A percentile compares a stretch with the other conserved stretches of the same genome.
These are phyloP conservation scores for Claviceps purpurea DNA, from an alignment of 2,329 filamentous ascomycete species.

Conservation along the genomic window DNA sequence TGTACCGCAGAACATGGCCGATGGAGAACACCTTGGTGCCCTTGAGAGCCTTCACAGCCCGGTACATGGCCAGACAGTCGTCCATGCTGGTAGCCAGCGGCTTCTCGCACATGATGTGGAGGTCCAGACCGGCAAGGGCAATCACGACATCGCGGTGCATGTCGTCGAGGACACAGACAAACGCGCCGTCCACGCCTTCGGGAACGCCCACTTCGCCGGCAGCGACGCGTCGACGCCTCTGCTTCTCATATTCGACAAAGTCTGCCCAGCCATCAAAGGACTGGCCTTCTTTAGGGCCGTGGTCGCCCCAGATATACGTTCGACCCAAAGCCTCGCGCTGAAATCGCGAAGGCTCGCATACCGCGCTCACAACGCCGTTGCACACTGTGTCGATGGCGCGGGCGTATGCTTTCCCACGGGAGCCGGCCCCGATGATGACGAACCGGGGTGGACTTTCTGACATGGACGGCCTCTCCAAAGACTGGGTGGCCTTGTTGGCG, in stretches of 20 bases:
- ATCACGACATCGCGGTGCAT: slow-evolving; percentile 73
- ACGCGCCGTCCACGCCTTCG: slow-evolving; percentile 47
- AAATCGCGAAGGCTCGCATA: slow-evolving; percentile 69
- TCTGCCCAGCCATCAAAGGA: slow-evolving; percentile 62
- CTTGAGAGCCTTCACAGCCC: slow-evolving; percentile 30
- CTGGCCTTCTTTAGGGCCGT: slow-evolving; percentile 42
- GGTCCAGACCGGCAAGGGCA: slow-evolving; percentile 51
- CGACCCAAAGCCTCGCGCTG: slow-evolving; percentile 61
- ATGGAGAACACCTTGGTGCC: slow-evolving; percentile 59
- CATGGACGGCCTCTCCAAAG: slow-evolving; percentile 29
- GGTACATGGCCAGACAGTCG: slow-evolving; percentile 67
- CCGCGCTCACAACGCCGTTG: slow-evolving; percentile 56
- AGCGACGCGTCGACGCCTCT: slow-evolving; percentile 40
- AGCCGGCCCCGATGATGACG: slow-evolving; percentile 71
- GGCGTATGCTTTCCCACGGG: slow-evolving; percentile 63
- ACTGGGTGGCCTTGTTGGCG: slow-evolving; percentile 9
- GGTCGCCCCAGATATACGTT: slow-evolving; percentile 57
- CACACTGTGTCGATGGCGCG: slow-evolving; percentile 50
- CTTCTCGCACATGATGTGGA: slow-evolving; percentile 94
- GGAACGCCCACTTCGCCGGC: slow-evolving; percentile 33
- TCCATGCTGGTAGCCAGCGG: slow-evolving; percentile 67
- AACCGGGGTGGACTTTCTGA: slow-evolving; percentile 47
- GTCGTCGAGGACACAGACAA: slow-evolving; percentile 67
- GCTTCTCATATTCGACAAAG: slow-evolving; percentile 59
- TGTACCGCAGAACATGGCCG: slow-evolving; percentile 87